phyloP scores from a whole-genome alignment of 371 early-diverging fungal genomes.

The Dichotomocladium elegans region DNA sequence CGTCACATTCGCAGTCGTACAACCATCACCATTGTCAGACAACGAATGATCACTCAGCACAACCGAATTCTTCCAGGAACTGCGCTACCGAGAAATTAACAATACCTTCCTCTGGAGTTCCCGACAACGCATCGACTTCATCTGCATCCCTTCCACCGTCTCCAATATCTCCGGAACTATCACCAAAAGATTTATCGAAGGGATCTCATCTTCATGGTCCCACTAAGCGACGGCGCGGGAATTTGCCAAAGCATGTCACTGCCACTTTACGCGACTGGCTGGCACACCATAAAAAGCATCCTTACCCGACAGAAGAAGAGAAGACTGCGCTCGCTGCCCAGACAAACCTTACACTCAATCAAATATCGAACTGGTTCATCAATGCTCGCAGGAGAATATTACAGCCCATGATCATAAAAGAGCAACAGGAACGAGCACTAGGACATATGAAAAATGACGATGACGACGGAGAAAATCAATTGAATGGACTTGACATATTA shows the following conservation, averaged over 20 bases:
- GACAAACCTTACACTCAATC: conserved; percentile 65
- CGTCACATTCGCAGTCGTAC: no score
- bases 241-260: conserved; percentile 57
- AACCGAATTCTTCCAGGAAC: not conserved
- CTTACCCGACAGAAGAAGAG: conserved; percentile 77
- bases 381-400: conserved; percentile 72
- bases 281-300: conserved; percentile 66
- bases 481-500: no score
- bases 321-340: conserved; percentile 58
- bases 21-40: not conserved
- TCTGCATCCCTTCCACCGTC: not conserved
- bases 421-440: conserved; percentile 10
- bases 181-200: not conserved
- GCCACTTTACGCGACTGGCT: conserved; percentile 68
- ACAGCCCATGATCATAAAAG: conserved; percentile 38
- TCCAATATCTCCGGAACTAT: not conserved
- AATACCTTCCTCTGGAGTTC: not conserved
- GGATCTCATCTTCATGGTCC: not conserved
- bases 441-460: not conserved
- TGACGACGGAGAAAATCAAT: no score
- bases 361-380: conserved; percentile 88
- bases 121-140: not conserved
- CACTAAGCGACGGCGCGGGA: conserved; percentile 46
- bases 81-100: not conserved
- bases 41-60: not conserved